phyloP scores from a whole-genome alignment of 2,329 filamentous ascomycete genomes.

The Truncatella angustata region DNA sequence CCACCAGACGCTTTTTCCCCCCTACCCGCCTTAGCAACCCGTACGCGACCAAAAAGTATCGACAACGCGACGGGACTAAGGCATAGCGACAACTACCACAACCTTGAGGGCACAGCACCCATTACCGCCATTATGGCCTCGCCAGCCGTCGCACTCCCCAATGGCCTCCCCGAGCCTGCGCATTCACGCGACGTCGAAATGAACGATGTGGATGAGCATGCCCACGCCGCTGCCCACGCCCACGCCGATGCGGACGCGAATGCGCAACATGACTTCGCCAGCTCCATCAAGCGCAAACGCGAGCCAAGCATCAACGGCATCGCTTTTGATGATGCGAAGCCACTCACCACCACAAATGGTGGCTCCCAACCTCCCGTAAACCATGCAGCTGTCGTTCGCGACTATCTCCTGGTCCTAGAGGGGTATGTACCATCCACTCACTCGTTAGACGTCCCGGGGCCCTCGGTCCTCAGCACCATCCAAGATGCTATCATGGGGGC shows the following conservation, averaged over 20 bases:
- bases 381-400: conserved; percentile 16
- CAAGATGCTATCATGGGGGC: too few species aligned
- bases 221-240: too few species aligned
- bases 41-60: conserved; percentile 6
- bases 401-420: conserved; percentile 28
- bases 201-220: conserved; percentile 8
- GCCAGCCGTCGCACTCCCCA: conserved; percentile 25
- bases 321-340: conserved; percentile 16
- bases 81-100: background rate
- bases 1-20: conserved; percentile 8
- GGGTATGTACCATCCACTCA: conserved; percentile 24
- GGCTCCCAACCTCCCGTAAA: conserved; percentile 15
- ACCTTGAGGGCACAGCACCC: background rate
- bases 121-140: conserved; percentile 24
- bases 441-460: too few species aligned
- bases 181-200: conserved; percentile 14
- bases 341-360: conserved; percentile 15
- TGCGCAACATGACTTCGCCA: too few species aligned
- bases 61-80: conserved; percentile 10
- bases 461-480: too few species aligned
- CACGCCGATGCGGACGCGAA: too few species aligned
- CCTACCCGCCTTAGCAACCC: background rate
- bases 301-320: conserved; percentile 22
- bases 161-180: conserved; percentile 22
- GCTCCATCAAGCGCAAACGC: conserved; percentile 31